These are phyloP conservation scores for Botrytis fabae DNA, from an alignment of 2,329 filamentous ascomycete genomes.

Conservation along the genomic window DNA sequence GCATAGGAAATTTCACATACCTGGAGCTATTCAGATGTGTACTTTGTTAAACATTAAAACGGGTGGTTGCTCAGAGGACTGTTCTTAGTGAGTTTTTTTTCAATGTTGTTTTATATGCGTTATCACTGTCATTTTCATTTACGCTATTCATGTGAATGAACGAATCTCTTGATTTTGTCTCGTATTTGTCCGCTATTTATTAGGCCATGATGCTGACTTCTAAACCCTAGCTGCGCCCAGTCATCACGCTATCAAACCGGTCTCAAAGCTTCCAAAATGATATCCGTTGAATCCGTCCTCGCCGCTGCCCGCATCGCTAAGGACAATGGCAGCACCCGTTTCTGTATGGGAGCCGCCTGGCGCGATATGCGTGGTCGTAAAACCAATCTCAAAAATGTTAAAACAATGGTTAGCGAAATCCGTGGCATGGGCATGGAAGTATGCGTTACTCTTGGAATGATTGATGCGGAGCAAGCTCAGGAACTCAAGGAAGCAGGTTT, in stretches of 20 bases:
- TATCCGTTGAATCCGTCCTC: constrained; percentile 77
- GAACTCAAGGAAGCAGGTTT: constrained; percentile 82
- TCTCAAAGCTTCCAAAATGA: constrained; percentile 76
- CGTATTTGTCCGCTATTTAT: background rate
- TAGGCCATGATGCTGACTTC: background rate
- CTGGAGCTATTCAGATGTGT: constrained; percentile 83
- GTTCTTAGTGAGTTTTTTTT: constrained; percentile 60
- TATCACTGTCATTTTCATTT: background rate
- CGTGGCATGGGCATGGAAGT: constrained; percentile 82
- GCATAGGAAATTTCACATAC: constrained; percentile 83
- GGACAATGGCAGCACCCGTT: constrained; percentile 81
- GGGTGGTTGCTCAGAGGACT: constrained; percentile 88
- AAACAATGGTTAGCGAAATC: constrained; percentile 81
- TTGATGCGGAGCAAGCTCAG: constrained; percentile 75
- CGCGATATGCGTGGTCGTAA: constrained; percentile 90
- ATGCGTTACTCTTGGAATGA: constrained; percentile 94
- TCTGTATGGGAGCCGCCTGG: constrained; percentile 96
- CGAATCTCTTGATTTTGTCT: accelerated
- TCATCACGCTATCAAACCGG: constrained; percentile 78
- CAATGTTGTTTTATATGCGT: background rate
- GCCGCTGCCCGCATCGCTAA: constrained; percentile 75
- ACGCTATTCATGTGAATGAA: background rate
- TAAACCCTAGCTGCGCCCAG: constrained; percentile 63
- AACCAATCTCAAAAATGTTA: constrained; percentile 78
- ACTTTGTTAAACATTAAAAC: constrained; percentile 98